Conservation (phyloP, 2,329 filamentous ascomycete species). For the Corynespora cassiicola region DNA sequence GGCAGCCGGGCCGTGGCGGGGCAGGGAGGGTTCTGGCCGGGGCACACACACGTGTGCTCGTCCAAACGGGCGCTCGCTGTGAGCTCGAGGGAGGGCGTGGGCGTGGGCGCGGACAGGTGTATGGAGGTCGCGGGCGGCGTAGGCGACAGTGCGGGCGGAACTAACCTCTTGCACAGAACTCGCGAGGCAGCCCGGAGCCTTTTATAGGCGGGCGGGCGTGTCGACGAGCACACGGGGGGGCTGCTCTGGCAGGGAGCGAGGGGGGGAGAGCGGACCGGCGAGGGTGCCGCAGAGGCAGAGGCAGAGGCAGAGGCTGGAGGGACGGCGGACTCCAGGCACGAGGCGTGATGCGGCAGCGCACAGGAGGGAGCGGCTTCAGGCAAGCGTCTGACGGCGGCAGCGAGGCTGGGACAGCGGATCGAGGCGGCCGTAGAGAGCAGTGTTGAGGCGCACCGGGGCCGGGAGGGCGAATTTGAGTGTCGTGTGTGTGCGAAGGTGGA, state of each 20-base stretch:
- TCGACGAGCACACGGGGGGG: conserved; percentile 13
- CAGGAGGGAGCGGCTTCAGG: conserved; percentile 15
- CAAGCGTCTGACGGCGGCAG: conserved; percentile 21
- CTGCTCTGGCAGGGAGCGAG: conserved; percentile 12
- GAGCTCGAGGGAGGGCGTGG: conserved; percentile 4
- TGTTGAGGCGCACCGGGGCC: conserved; percentile 32
- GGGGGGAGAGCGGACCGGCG: conserved; percentile 13
- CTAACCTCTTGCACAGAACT: conserved; percentile 32
- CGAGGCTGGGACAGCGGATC: conserved; percentile 34
- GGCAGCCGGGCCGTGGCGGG: too few species aligned
- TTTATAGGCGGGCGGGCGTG: conserved; percentile 10
- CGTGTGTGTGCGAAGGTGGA: conserved; percentile 35
- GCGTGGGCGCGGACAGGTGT: conserved; percentile 10
- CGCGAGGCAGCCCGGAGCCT: conserved; percentile 14
- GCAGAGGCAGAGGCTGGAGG: conserved; percentile 21
- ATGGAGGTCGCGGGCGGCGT: conserved; percentile 11
- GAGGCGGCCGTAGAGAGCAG: conserved; percentile 24
- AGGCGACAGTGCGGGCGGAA: conserved; percentile 20
- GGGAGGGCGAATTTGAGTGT: conserved; percentile 34
- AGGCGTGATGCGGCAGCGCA: conserved; percentile 20
- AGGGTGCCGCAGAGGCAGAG: conserved; percentile 19
- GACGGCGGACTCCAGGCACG: conserved; percentile 36
- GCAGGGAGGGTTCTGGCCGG: neutral
- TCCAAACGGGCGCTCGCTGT: conserved; percentile 6
- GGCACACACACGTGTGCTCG: neutral